Conservation (phyloP, 495 filamentous ascomycete genomes). For the Trichoderma asperelloides region DNA sequence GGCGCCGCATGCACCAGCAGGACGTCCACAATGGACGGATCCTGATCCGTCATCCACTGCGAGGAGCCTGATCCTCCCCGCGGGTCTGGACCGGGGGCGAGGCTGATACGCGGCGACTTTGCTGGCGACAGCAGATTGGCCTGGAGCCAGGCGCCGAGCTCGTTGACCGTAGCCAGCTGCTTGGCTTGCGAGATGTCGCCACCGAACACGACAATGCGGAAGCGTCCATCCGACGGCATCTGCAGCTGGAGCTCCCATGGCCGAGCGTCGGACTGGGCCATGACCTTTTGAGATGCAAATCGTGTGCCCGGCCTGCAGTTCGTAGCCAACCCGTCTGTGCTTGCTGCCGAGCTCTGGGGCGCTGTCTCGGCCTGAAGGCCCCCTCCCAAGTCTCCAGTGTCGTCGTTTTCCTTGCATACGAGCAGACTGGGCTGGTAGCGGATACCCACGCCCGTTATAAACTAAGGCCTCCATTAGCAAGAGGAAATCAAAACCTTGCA, state of each 20-base stretch:
- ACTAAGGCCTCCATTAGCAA: conserved; percentile 12
- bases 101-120: conserved; percentile 11
- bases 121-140: conserved; percentile 21
- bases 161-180: conserved; percentile 28
- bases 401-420: conserved; percentile 17
- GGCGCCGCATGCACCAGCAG: conserved; percentile 49
- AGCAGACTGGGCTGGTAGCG: conserved; percentile 24
- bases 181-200: conserved; percentile 43
- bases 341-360: not conserved
- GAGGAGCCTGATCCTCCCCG: conserved; percentile 13
- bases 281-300: conserved; percentile 49
- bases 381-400: not conserved
- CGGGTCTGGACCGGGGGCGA: conserved; percentile 13
- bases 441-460: conserved; percentile 29
- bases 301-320: conserved; percentile 47
- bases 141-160: conserved; percentile 30
- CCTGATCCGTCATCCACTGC: conserved; percentile 35
- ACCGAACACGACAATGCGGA: conserved; percentile 55
- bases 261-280: conserved; percentile 50
- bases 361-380: not conserved
- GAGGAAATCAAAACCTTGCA: not conserved
- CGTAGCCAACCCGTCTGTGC: conserved; percentile 30
- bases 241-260: conserved; percentile 45
- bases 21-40: conserved; percentile 43
- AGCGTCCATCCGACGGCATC: conserved; percentile 48